Conservation (phyloP, 176 grass and related monocot genomes). For the Microstegium vimineum region DNA sequence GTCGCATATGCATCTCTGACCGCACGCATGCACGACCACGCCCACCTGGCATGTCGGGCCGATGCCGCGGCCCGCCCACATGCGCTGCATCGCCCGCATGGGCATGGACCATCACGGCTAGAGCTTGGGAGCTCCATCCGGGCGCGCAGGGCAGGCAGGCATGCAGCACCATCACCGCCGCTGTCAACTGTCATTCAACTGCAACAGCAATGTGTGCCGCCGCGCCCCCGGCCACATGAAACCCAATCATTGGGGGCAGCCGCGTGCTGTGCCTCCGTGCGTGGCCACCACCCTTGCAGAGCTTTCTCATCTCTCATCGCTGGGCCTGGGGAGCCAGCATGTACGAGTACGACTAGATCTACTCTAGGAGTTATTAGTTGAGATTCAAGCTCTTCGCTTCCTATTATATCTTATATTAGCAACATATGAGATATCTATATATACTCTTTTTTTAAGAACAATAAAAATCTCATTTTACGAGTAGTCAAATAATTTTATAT, state of each 20-base stretch:
- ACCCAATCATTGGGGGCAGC: slow-evolving; percentile 26
- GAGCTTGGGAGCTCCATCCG: too few relatives aligned
- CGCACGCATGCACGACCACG: not conserved
- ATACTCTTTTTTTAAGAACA: too few relatives aligned
- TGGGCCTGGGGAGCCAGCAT: not conserved
- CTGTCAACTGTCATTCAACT: not conserved
- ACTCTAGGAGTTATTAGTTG: not conserved
- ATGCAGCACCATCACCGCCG: not conserved
- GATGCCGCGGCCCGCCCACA: not conserved
- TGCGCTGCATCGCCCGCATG: slow-evolving; percentile 3
- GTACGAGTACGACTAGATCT: too few relatives aligned
- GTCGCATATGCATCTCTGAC: not conserved
- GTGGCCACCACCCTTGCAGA: not conserved
- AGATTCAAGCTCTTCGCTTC: not conserved
- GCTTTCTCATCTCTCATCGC: too few relatives aligned
- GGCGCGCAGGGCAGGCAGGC: too few relatives aligned
- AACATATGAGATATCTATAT: not conserved
- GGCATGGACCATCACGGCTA: too few relatives aligned
- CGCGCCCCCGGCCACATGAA: not conserved
- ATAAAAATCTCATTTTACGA: too few relatives aligned
- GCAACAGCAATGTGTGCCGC: not conserved
- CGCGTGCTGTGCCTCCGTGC: not conserved
- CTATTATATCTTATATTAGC: too few relatives aligned
- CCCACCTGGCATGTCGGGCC: slow-evolving; percentile 20
- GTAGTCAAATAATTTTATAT: too few relatives aligned